Evolutionary conservation across 768 basidiomycete species (phyloP).

Genomic region (Steccherinum ochraceum): DNA sequence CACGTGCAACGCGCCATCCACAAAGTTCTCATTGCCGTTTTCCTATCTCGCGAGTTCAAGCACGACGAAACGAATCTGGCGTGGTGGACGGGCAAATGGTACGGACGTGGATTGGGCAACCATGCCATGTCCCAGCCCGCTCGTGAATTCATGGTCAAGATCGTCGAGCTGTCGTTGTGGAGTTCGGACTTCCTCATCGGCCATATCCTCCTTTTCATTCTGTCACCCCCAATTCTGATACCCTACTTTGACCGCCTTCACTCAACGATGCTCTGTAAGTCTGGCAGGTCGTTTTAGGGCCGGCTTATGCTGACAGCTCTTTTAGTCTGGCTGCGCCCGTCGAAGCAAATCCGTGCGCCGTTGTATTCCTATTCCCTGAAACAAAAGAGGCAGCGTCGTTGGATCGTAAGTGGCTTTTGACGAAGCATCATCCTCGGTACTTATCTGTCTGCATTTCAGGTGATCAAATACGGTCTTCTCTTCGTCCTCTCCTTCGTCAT

Average conservation of each 20-base stretch:
- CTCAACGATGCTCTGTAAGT: slow-evolving; percentile 84
- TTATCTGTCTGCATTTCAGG: slow-evolving; percentile 31
- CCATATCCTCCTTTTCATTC: slow-evolving; percentile 83
- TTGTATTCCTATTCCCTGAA: slow-evolving; percentile 88
- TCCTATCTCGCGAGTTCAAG: slow-evolving; percentile 97
- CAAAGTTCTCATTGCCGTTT: slow-evolving; percentile 91
- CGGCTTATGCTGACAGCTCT: slow-evolving; percentile 15
- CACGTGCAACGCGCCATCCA: slow-evolving; percentile 88
- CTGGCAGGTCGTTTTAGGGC: not conserved
- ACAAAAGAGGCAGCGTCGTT: slow-evolving; percentile 83
- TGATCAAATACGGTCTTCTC: slow-evolving; percentile 77
- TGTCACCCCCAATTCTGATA: slow-evolving; percentile 82
- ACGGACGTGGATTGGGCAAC: slow-evolving; percentile 84
- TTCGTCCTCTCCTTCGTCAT: slow-evolving; percentile 63
- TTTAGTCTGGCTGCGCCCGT: slow-evolving; percentile 90
- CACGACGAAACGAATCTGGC: slow-evolving; percentile 98
- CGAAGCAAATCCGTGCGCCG: slow-evolving; percentile 89
- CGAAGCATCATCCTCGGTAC: slow-evolving; percentile 10
- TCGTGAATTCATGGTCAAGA: slow-evolving; percentile 96
- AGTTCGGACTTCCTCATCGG: slow-evolving; percentile 89
- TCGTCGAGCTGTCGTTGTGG: slow-evolving; percentile 93
- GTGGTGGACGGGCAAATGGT: slow-evolving; percentile 99
- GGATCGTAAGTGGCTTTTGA: slow-evolving; percentile 57
- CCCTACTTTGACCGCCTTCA: slow-evolving; percentile 92
- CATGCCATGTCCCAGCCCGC: slow-evolving; percentile 97